Evolutionary conservation across 2,329 filamentous ascomycete genomes (phyloP), one percentile per base, ranked within the genome.

Genomic region (Beauveria asiatica): DNA sequence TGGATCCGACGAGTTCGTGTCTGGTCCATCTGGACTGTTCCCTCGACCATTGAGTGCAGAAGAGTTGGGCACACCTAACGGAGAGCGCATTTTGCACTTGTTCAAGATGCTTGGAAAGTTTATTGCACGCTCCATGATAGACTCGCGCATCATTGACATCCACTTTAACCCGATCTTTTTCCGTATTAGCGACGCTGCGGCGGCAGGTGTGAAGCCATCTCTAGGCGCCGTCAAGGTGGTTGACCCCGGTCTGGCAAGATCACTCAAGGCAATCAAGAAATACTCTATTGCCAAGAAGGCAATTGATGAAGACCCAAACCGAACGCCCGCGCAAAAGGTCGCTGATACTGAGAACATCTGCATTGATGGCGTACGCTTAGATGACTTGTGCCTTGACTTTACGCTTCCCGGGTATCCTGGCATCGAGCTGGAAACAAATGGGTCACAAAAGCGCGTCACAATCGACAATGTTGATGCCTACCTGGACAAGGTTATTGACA

Each of bases 131-230:
- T 97, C 94, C 0, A 97, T 99, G 94, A 87, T 99, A 57, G 94
- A 99, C 72, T 97, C 93, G 1, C 85, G 94, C 58, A 97, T 99
- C 70, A 97, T 99, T 66, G 94, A 99, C 68, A 86, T 99, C 65
- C 94, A 93, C 60, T 94, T 99, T 75, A 99, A 97, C 70, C 90
- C 94, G 1, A 96, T 92, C 6, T 97, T 99, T 78, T 99, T 99
- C 85, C 90, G 93, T 61, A 89, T 97, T 64, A 90, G 90, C 17
- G 89, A 95, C 67, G 81, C 84, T 2, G 72, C 75, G 1, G 75
- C 84, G 1, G 73, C 75, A 5, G 79, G 79, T 0, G 86, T 96
- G 4, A 86, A 86, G 23, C 92, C 92, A 13, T 96, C 92, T 0
- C 80, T 99, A 8, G 92, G 91, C 6, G 90, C 94, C 1, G 86